A percentile compares a stretch with the other conserved stretches of the same genome.
phyloP scores from a whole-genome alignment of 2,329 filamentous ascomycete genomes.

The Colletotrichum chlorophyti region DNA sequence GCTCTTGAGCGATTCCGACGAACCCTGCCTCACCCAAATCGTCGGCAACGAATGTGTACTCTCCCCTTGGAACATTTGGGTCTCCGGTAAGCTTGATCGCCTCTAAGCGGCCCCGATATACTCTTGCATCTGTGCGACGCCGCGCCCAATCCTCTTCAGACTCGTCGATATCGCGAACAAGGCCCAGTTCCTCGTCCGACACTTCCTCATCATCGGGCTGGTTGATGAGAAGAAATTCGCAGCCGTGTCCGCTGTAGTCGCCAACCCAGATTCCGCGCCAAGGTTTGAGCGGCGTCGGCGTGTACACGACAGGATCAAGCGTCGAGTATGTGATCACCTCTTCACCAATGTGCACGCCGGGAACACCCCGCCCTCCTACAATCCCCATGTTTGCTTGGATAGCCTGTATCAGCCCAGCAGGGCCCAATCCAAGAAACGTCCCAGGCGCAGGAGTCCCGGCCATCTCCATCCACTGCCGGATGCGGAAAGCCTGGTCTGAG shows the following conservation, averaged over 20 bases:
- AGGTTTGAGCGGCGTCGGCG: conserved; percentile 78
- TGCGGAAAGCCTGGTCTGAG: conserved; percentile 74
- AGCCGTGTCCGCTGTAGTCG: conserved; percentile 87
- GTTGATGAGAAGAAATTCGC: conserved; percentile 84
- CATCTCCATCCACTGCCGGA: conserved; percentile 80
- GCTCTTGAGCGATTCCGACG: conserved; percentile 68
- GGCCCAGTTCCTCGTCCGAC: conserved; percentile 46
- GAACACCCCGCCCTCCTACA: conserved; percentile 33
- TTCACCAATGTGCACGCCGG: conserved; percentile 59
- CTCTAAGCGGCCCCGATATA: conserved; percentile 73
- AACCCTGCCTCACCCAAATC: conserved; percentile 76
- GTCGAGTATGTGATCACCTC: conserved; percentile 72
- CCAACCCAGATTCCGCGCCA: conserved; percentile 93
- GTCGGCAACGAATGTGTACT: conserved; percentile 80
- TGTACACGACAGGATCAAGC: conserved; percentile 77
- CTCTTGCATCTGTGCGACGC: conserved; percentile 52
- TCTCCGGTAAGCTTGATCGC: conserved; percentile 94
- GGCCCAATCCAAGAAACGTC: conserved; percentile 37
- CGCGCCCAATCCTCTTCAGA: conserved; percentile 51
- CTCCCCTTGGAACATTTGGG: conserved; percentile 85
- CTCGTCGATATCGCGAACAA: conserved; percentile 49
- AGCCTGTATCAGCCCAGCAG: conserved; percentile 31
- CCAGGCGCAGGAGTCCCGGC: conserved; percentile 39
- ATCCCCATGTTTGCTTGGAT: conserved; percentile 29
- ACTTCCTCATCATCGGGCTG: conserved; percentile 69